Base-by-base conservation (phyloP, 2,329 filamentous ascomycete species). In the Verticillium tricorpus region DNA sequence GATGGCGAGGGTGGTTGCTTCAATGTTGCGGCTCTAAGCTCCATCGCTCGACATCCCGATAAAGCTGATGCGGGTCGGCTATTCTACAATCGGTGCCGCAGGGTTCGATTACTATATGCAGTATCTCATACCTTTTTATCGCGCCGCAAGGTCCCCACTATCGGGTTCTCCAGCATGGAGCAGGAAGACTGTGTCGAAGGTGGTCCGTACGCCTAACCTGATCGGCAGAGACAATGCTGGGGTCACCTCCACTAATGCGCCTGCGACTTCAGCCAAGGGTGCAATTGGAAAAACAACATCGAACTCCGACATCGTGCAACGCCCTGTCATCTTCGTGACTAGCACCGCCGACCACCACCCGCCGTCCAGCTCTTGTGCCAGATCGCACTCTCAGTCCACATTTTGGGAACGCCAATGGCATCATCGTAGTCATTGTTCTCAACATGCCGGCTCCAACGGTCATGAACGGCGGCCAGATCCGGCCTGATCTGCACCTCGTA, bases 401-500 rank as follows among this genome's bases (percentile, higher is more conserved):
- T 12, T 19, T 25, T 52, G 8, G n/a, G 19, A 5, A 12, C n/a
- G 19, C 45, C 40, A 34, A 59, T 59, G 58, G 58, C 58, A 19
- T 25, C 58, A 22, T 59, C 34, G 58, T 45, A 31, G 45, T 32
- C 45, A 22, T 28, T 59, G 25, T 32, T 62, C 35, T 45, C 59
- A 63, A 62, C 12, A 66, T 66, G 64, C 60, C 64, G 52, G 60
- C 58, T 15, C 19, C 56, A 17, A 66, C 58, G 60, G 63, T 66
- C 63, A 67, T 61, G 68, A 71, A 69, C 70, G 77, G 70, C 69
- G 75, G 68, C 72, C 78, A 68, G 72, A 79, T 74, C 66, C 72
- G 76, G 65, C 77, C 79, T 61, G 79, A 83, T 64, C 71, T 84
- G 62, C 76, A 80, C 63, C 75, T 83, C 56, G 77, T 84, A 35